Conservation (phyloP, 352 stramenopile genomes). For the Aphanomyces invadans region DNA sequence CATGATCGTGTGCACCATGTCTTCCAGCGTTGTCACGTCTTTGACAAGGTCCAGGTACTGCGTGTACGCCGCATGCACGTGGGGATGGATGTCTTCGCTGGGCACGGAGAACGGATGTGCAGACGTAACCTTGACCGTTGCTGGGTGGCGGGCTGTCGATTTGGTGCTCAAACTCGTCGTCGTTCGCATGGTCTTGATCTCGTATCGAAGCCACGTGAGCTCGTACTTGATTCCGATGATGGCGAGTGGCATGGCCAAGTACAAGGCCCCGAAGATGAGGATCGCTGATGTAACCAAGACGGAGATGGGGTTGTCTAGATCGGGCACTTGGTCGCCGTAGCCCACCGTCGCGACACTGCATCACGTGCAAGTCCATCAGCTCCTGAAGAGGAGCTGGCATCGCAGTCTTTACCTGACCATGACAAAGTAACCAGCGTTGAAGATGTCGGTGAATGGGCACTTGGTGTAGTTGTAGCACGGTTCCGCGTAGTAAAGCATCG, state of each 20-base stretch:
- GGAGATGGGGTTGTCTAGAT: conserved; percentile 41
- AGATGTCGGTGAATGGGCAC: conserved; percentile 76
- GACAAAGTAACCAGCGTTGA: conserved; percentile 78
- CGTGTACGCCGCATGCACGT: neutral
- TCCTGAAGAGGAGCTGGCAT: no score
- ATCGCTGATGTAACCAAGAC: conserved; percentile 45
- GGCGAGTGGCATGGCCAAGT: conserved; percentile 68
- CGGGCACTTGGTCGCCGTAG: conserved; percentile 61
- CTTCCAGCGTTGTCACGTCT: neutral
- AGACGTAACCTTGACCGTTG: neutral
- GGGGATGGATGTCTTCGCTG: neutral
- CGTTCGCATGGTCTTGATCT: neutral
- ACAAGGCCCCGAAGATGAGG: conserved; percentile 72
- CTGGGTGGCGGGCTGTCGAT: neutral
- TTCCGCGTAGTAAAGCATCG: conserved; percentile 68
- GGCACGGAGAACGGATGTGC: neutral
- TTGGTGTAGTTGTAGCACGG: conserved; percentile 68
- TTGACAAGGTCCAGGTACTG: neutral
- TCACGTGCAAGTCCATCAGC: no score
- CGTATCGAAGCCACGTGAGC: conserved; percentile 49
- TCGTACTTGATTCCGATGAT: conserved; percentile 78
- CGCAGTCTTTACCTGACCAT: conserved; percentile 85
- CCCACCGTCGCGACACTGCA: conserved; percentile 61
- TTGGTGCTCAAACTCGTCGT: neutral
- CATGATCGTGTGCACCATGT: neutral